A percentile compares a stretch with the other conserved stretches of the same genome.
Evolutionary conservation across 345 rosid species (phyloP).

Genomic region (Sisymbrium altissimum): DNA sequence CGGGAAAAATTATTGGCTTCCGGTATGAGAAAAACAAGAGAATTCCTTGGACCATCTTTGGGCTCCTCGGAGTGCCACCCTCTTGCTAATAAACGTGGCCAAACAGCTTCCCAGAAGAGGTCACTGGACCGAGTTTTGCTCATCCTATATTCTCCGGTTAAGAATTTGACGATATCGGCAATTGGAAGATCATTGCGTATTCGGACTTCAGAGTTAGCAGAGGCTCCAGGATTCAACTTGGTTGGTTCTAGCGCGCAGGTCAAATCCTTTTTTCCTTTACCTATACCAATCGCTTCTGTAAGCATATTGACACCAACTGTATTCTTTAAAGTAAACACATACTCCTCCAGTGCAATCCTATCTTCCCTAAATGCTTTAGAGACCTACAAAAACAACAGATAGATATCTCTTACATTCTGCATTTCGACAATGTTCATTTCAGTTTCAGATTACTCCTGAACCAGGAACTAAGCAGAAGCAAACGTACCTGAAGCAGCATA

Average conservation of each 20-base stretch:
- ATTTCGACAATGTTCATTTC: slow-evolving; percentile 3
- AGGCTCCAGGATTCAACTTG: slow-evolving; percentile 42
- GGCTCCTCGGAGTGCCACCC: slow-evolving; percentile 97
- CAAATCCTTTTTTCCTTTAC: slow-evolving; percentile 37
- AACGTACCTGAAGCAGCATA: slow-evolving; percentile 53
- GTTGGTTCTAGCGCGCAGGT: slow-evolving; percentile 47
- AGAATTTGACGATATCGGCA: slow-evolving; percentile 53
- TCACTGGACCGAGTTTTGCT: slow-evolving; percentile 77
- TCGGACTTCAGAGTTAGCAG: slow-evolving; percentile 51
- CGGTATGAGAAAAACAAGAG: slow-evolving; percentile 73
- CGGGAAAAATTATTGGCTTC: slow-evolving; percentile 68
- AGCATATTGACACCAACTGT: slow-evolving; percentile 29
- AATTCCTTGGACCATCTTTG: slow-evolving; percentile 42
- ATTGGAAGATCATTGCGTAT: slow-evolving; percentile 62
- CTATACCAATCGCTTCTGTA: slow-evolving; percentile 34
- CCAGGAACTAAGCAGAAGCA: background rate
- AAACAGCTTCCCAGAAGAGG: slow-evolving; percentile 95
- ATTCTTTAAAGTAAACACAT: slow-evolving; percentile 56
- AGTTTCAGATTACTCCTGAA: background rate
- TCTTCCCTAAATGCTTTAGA: slow-evolving; percentile 55
- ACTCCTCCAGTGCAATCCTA: slow-evolving; percentile 58
- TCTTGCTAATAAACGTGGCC: slow-evolving; percentile 85
- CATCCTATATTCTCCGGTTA: slow-evolving; percentile 64
- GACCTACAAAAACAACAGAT: slow-evolving; percentile 36
- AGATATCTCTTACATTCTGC: background rate